Evolutionary conservation across 306 rosid genomes (phyloP).

Genomic region (Quercus variabilis): DNA sequence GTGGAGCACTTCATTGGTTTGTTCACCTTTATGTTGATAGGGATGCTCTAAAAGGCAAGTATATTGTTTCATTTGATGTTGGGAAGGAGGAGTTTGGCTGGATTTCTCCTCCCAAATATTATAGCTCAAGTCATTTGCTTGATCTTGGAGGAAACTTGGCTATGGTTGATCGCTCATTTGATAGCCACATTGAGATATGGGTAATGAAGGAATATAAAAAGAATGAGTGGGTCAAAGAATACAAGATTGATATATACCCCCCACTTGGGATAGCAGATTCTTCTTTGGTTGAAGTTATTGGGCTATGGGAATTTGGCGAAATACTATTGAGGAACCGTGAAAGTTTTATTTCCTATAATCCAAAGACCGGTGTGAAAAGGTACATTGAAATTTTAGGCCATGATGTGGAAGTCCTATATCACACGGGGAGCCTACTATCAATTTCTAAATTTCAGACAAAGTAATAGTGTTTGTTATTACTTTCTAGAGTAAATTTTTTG

Average conservation of each 20-base stretch:
- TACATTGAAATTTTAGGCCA: not conserved
- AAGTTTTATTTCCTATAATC: not conserved
- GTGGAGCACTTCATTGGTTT: not conserved
- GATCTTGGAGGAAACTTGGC: not conserved
- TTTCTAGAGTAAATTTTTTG: not conserved
- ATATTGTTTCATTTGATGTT: not conserved
- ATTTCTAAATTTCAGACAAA: not conserved
- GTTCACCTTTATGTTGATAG: not conserved
- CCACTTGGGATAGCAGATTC: not conserved
- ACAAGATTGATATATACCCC: not conserved
- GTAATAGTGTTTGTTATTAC: not conserved
- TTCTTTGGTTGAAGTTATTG: not conserved
- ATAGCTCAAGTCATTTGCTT: not conserved
- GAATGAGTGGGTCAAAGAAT: not conserved
- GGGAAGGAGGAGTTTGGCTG: not conserved
- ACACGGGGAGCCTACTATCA: not conserved
- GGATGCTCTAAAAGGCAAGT: not conserved
- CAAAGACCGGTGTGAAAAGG: not conserved
- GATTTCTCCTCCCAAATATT: not conserved
- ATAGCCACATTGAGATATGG: not conserved
- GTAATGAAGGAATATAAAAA: not conserved
- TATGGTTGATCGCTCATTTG: not conserved
- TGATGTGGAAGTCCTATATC: not conserved
- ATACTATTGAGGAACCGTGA: not conserved
- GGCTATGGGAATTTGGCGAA: not conserved